phyloP scores from a whole-genome alignment of 1,139 yeast species.

The Ogataea hybrid region DNA sequence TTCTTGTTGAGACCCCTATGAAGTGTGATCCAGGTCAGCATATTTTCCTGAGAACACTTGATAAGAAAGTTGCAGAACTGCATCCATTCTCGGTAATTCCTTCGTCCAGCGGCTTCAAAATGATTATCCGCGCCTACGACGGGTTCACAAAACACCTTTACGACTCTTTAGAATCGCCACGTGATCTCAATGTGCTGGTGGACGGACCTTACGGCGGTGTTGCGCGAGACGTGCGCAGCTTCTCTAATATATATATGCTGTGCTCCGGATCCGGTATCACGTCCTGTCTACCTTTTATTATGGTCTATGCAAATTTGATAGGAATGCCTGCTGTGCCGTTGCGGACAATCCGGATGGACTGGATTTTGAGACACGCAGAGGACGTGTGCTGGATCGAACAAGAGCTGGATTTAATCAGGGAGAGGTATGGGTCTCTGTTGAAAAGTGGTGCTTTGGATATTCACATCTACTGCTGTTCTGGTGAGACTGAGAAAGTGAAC shows the following conservation, averaged over 20 bases:
- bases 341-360: constrained; percentile 40
- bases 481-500: background rate
- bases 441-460: constrained; percentile 11
- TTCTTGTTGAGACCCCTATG: constrained; percentile 40
- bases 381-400: constrained; percentile 46
- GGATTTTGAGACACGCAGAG: constrained; percentile 44
- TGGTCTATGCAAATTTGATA: constrained; percentile 28
- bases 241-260: constrained; percentile 45
- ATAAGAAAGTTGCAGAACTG: constrained; percentile 33
- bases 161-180: constrained; percentile 26
- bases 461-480: constrained; percentile 27
- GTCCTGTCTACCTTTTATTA: constrained; percentile 46
- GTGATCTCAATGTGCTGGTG: constrained; percentile 37
- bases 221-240: constrained; percentile 46
- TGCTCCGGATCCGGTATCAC: constrained; percentile 58
- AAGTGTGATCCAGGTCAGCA: constrained; percentile 65
- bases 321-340: constrained; percentile 22
- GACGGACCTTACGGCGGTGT: constrained; percentile 71
- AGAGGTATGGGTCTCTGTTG: constrained; percentile 9
- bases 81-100: constrained; percentile 65
- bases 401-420: constrained; percentile 35
- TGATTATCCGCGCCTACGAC: constrained; percentile 47
- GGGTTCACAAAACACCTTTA: constrained; percentile 47
- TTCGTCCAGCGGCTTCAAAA: constrained; percentile 39
- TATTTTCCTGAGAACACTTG: constrained; percentile 48